Evolutionary conservation across 768 basidiomycete species (phyloP).

Genomic region (Exidia glandulosa): DNA sequence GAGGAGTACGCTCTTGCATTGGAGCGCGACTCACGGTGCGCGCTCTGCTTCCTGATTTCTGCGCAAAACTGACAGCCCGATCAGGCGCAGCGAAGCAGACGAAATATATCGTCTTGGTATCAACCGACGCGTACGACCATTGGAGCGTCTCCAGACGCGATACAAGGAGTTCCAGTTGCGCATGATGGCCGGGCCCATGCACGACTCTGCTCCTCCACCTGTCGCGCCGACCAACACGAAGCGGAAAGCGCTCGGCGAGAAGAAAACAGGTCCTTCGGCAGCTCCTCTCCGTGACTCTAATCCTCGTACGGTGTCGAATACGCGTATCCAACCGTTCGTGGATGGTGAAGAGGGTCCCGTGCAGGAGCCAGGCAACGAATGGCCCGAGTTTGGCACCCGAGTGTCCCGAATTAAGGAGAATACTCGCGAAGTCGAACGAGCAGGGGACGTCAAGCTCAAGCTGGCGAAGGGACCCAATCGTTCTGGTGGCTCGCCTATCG

Average conservation of each 20-base stretch:
- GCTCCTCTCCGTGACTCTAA: conserved; percentile 13
- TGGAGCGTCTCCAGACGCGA: conserved; percentile 71
- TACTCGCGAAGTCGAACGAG: conserved; percentile 54
- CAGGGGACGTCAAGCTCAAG: conserved; percentile 53
- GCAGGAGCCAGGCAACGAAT: conserved; percentile 36
- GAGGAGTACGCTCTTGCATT: conserved; percentile 81
- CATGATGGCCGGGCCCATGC: conserved; percentile 29
- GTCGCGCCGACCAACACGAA: conserved; percentile 10
- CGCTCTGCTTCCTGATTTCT: conserved; percentile 9
- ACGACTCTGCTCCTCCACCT: conserved; percentile 8
- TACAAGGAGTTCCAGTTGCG: conserved; percentile 66
- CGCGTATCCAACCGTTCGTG: conserved; percentile 58
- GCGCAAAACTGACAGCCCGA: conserved; percentile 5
- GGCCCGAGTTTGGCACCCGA: conserved; percentile 67
- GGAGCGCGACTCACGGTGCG: conserved; percentile 69
- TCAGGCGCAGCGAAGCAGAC: conserved; percentile 68
- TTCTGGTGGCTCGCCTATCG: conserved; percentile 40
- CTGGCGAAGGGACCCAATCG: conserved; percentile 50
- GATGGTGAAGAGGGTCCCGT: conserved; percentile 40
- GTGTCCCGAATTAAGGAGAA: conserved; percentile 75
- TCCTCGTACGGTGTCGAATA: conserved; percentile 27
- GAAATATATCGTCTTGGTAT: conserved; percentile 75
- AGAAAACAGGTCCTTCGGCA: too few relatives aligned
- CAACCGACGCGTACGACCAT: conserved; percentile 65
- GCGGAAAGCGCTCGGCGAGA: neutral